Percentiles rank a stretch among this genome's conserved stretches.
These are phyloP conservation scores for Trametes villosa DNA, from an alignment of 768 basidiomycete species.

Conservation along the genomic window DNA sequence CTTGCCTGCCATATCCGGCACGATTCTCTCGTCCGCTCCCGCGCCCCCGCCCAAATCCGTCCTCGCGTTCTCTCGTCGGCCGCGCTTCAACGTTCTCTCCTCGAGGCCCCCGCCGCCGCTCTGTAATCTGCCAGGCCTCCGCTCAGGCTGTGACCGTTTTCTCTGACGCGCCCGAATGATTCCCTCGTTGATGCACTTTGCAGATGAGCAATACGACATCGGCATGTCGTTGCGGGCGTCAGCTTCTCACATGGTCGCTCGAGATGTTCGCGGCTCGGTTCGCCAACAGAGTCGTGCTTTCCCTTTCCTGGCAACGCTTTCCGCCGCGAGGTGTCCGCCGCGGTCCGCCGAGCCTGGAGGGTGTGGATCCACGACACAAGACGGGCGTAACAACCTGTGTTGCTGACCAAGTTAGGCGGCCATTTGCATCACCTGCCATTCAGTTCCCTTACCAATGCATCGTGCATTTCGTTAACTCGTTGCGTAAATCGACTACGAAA, in stretches of 20 bases:
- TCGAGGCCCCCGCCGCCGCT: not conserved
- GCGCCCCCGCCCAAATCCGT: constrained; percentile 6
- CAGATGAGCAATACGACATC: no score
- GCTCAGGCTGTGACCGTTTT: no score
- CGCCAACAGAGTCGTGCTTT: not conserved
- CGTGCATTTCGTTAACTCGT: no score
- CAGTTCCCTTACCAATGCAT: no score
- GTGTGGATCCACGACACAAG: not conserved
- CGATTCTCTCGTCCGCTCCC: constrained; percentile 19
- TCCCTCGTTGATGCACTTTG: no score
- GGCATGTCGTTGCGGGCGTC: not conserved
- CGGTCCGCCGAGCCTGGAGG: not conserved
- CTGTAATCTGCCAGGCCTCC: no score
- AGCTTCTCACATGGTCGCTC: not conserved
- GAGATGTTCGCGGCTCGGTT: not conserved
- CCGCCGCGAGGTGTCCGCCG: not conserved
- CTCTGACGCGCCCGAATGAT: no score
- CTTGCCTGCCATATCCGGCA: constrained; percentile 12
- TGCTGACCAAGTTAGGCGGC: not conserved
- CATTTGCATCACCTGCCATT: not conserved
- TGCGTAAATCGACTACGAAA: no score
- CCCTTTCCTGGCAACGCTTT: not conserved
- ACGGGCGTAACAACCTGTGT: not conserved
- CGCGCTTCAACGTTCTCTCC: not conserved
- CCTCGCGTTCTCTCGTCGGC: constrained; percentile 6